phyloP scores from a whole-genome alignment of 768 basidiomycete species.

The Trametes gibbosa region DNA sequence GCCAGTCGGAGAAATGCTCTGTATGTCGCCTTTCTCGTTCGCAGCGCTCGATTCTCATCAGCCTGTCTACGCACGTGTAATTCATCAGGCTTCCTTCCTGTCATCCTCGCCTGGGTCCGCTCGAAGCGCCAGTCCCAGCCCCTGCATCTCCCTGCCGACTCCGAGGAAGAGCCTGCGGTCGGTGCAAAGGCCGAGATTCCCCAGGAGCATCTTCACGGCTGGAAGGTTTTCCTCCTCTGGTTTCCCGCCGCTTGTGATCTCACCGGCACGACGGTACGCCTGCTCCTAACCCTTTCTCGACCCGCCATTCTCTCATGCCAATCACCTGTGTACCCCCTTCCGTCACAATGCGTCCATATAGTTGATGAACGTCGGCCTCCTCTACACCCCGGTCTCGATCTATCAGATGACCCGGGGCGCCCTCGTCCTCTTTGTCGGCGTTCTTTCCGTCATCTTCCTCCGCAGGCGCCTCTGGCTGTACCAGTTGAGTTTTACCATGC shows the following conservation, averaged over 20 bases:
- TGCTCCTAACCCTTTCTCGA: slow-evolving; percentile 8
- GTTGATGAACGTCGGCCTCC: slow-evolving; percentile 93
- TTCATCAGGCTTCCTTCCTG: slow-evolving; percentile 74
- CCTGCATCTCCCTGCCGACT: slow-evolving; percentile 55
- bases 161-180: slow-evolving; percentile 36
- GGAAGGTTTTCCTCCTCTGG: slow-evolving; percentile 77
- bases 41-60: slow-evolving; percentile 8
- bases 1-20: slow-evolving; percentile 91
- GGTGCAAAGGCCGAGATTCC: slow-evolving; percentile 21
- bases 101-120: slow-evolving; percentile 67
- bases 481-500: slow-evolving; percentile 52
- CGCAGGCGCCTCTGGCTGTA: slow-evolving; percentile 81
- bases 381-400: slow-evolving; percentile 95
- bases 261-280: slow-evolving; percentile 80
- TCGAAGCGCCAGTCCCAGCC: slow-evolving; percentile 43
- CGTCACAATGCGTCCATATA: slow-evolving; percentile 25
- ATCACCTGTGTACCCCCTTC: slow-evolving; percentile 2
- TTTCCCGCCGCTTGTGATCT: slow-evolving; percentile 88
- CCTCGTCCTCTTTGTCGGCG: slow-evolving; percentile 89
- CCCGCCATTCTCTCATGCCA: slow-evolving; percentile 14
- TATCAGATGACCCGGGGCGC: slow-evolving; percentile 97
- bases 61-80: slow-evolving; percentile 15
- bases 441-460: slow-evolving; percentile 90
- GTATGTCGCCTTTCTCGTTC: slow-evolving; percentile 45
- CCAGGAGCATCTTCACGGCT: slow-evolving; percentile 53